phyloP scores from a whole-genome alignment of 2,329 filamentous ascomycete genomes.

The Aspergillus neoniger region DNA sequence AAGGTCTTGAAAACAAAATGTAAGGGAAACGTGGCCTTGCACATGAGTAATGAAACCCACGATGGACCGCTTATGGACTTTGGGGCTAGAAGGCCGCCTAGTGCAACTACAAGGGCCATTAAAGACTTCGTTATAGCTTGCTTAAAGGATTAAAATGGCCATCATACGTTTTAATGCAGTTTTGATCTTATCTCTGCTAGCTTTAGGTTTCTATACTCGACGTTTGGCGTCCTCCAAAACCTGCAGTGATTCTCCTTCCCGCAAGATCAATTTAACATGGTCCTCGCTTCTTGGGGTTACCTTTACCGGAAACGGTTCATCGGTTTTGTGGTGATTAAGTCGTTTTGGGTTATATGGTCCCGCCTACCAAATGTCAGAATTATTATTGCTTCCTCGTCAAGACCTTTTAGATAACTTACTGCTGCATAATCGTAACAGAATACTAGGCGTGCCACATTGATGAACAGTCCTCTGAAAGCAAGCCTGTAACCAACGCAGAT shows the following conservation, averaged over 20 bases:
- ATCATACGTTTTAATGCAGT: neutral
- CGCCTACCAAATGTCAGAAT: slow-evolving; percentile 10
- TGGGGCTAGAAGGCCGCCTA: too few species aligned
- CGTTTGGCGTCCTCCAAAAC: too few species aligned
- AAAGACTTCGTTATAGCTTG: too few species aligned
- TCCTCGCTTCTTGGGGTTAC: slow-evolving; percentile 15
- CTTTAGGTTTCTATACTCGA: too few species aligned
- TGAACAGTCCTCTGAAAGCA: slow-evolving; percentile 33
- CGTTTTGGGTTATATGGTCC: slow-evolving; percentile 19
- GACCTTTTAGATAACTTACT: neutral
- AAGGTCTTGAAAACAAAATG: too few species aligned
- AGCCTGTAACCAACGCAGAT: slow-evolving; percentile 39
- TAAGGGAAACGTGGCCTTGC: too few species aligned
- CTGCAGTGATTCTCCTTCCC: neutral
- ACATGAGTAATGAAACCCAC: too few species aligned
- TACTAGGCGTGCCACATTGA: slow-evolving; percentile 32
- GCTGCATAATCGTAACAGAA: slow-evolving; percentile 31
- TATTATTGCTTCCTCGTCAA: too few species aligned
- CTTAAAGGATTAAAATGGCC: too few species aligned
- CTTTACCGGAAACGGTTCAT: slow-evolving; percentile 32
- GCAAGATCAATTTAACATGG: slow-evolving; percentile 2
- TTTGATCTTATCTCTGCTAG: too few species aligned
- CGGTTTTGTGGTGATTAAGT: slow-evolving; percentile 26
- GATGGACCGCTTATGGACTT: too few species aligned
- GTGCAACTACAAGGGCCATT: too few species aligned